Percentiles rank a stretch among this genome's conserved stretches.
Conservation (phyloP, 306 rosid species). For the Quercus suber region DNA sequence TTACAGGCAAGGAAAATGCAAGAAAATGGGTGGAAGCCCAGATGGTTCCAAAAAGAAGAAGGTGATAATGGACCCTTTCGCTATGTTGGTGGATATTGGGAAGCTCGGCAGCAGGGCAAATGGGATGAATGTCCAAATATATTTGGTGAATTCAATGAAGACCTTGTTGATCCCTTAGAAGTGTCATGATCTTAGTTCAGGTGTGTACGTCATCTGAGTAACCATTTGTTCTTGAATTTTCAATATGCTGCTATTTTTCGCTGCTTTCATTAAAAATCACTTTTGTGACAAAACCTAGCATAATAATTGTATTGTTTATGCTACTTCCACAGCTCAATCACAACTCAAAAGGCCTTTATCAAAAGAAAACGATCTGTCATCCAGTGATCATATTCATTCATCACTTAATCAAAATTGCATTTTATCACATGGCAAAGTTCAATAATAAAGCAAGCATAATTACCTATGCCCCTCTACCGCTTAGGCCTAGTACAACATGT, state of each 20-base stretch:
- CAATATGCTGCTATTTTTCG: background rate
- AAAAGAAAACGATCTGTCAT: background rate
- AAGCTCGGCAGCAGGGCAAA: conserved; percentile 58
- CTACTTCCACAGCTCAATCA: no score
- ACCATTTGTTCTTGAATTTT: background rate
- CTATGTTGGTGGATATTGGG: conserved; percentile 91
- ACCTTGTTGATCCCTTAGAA: conserved; percentile 30
- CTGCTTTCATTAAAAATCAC: background rate
- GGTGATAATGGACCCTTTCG: conserved; percentile 65
- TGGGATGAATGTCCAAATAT: conserved; percentile 88
- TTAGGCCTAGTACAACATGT: background rate
- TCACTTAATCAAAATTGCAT: background rate
- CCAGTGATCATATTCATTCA: background rate
- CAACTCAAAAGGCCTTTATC: no score
- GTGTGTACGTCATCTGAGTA: conserved; percentile 23
- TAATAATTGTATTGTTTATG: no score
- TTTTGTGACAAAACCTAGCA: background rate
- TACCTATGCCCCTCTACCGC: background rate
- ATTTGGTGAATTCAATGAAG: conserved; percentile 70
- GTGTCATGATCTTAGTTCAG: conserved; percentile 52
- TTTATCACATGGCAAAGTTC: background rate
- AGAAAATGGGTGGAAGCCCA: conserved; percentile 96
- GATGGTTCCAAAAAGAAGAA: conserved; percentile 71
- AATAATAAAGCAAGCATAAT: background rate
- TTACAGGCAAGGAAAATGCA: conserved; percentile 85